These are phyloP conservation scores for Lyophyllum semitale DNA, from an alignment of 768 basidiomycete genomes.

Conservation along the genomic window DNA sequence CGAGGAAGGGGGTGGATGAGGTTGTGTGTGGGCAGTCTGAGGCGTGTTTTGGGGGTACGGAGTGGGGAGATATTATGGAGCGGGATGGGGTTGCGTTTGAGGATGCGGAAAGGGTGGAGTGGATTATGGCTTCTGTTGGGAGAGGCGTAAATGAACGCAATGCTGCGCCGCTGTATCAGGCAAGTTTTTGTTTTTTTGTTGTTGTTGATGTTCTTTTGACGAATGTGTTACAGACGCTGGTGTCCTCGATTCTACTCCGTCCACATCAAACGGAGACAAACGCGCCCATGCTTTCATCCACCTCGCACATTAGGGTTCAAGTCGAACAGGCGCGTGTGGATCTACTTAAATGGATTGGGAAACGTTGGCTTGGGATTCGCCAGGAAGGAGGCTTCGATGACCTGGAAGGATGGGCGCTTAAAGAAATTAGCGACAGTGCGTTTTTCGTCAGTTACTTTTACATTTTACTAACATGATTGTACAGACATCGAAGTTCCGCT, in stretches of 20 bases:
- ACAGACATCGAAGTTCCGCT: conserved; percentile 79
- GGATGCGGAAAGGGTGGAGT: conserved; percentile 77
- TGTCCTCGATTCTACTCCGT: conserved; percentile 70
- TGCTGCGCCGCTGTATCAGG: conserved; percentile 79
- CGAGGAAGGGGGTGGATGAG: conserved; percentile 64
- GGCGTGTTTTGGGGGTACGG: conserved; percentile 63
- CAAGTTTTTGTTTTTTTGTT: conserved; percentile 21
- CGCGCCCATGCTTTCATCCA: conserved; percentile 64
- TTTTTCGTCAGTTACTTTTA: conserved; percentile 12
- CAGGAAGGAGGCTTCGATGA: conserved; percentile 79
- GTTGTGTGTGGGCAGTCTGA: conserved; percentile 61
- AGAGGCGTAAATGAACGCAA: conserved; percentile 64
- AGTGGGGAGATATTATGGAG: conserved; percentile 78
- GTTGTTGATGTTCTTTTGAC: neutral
- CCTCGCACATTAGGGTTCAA: conserved; percentile 68
- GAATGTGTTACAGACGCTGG: conserved; percentile 53
- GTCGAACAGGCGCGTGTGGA: conserved; percentile 75
- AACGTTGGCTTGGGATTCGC: conserved; percentile 75
- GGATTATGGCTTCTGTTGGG: conserved; percentile 67
- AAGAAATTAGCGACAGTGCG: conserved; percentile 85
- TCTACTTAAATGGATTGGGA: conserved; percentile 71
- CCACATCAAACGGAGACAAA: conserved; percentile 61
- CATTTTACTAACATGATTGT: neutral
- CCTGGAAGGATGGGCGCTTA: conserved; percentile 85
- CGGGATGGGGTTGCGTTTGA: conserved; percentile 74